These are phyloP conservation scores for Mucor saturninus DNA, from an alignment of 371 early-diverging fungal genomes.

Conservation along the genomic window DNA sequence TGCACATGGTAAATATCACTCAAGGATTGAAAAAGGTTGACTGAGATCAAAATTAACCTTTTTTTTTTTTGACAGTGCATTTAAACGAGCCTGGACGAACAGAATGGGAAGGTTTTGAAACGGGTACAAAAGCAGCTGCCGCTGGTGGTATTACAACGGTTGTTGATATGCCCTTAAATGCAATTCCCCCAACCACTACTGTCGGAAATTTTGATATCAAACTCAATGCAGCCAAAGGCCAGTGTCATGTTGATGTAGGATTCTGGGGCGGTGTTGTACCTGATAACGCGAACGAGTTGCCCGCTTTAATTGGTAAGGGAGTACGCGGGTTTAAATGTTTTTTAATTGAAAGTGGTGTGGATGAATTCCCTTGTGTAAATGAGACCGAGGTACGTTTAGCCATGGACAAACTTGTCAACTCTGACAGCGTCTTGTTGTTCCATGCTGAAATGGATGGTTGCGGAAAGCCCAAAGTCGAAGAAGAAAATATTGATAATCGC, in stretches of 20 bases:
- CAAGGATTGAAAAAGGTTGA: neutral
- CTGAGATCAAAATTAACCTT: neutral
- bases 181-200: slow-evolving; percentile 84
- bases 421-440: slow-evolving; percentile 70
- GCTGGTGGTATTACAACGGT: slow-evolving; percentile 82
- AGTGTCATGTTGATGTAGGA: slow-evolving; percentile 81
- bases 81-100: slow-evolving; percentile 86
- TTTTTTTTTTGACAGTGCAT: slow-evolving; percentile 55
- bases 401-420: slow-evolving; percentile 60
- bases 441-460: slow-evolving; percentile 78
- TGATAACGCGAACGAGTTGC: slow-evolving; percentile 67
- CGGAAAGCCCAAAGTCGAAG: slow-evolving; percentile 12
- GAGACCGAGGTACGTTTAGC: slow-evolving; percentile 71
- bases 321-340: slow-evolving; percentile 87
- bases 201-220: slow-evolving; percentile 68
- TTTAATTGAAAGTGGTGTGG: slow-evolving; percentile 84
- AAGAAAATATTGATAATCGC: slow-evolving; percentile 43
- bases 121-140: slow-evolving; percentile 81
- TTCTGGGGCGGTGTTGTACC: slow-evolving; percentile 86
- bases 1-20: slow-evolving; percentile 63
- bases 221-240: slow-evolving; percentile 65
- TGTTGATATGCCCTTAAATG: slow-evolving; percentile 88
- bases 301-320: slow-evolving; percentile 67
- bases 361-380: slow-evolving; percentile 82
- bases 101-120: slow-evolving; percentile 85